These are phyloP conservation scores for Monascus purpureus DNA, from an alignment of 495 filamentous ascomycete species.

Conservation along the genomic window DNA sequence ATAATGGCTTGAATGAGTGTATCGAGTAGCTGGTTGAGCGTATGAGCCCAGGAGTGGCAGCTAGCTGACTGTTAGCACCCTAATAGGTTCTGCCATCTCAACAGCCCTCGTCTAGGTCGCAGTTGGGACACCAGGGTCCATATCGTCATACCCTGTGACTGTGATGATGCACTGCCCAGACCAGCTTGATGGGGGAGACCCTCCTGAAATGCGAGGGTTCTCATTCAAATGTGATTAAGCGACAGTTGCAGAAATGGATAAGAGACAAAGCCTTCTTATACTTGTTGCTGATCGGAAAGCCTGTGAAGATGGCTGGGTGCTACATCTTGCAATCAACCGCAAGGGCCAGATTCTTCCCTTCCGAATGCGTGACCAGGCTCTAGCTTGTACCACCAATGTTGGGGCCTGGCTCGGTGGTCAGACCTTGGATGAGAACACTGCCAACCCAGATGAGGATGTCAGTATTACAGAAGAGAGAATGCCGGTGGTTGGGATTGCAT, in stretches of 20 bases:
- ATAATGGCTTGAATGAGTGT: too few species aligned
- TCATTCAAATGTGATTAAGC: slow-evolving; percentile 1
- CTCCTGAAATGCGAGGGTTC: slow-evolving; percentile 2
- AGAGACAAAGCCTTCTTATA: slow-evolving; percentile 3
- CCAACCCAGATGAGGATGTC: too few species aligned
- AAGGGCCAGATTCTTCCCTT: slow-evolving; percentile 6
- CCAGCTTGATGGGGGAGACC: slow-evolving; percentile 4
- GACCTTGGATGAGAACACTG: slow-evolving; percentile 4
- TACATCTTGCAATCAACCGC: slow-evolving; percentile 6
- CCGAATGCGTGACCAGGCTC: slow-evolving; percentile 3
- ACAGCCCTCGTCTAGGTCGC: too few species aligned
- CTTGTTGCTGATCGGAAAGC: slow-evolving; percentile 9
- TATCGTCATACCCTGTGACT: too few species aligned
- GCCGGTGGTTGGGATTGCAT: too few species aligned
- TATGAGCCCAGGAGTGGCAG: too few species aligned
- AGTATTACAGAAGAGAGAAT: too few species aligned
- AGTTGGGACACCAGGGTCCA: too few species aligned
- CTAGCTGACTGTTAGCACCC: too few species aligned
- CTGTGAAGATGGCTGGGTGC: slow-evolving; percentile 9
- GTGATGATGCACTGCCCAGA: slow-evolving; percentile 9
- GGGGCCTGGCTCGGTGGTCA: slow-evolving; percentile 4
- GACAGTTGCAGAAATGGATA: not conserved
- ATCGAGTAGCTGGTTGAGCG: too few species aligned
- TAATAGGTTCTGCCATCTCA: too few species aligned
- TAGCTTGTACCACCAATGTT: not conserved